phyloP scores from a whole-genome alignment of 2,329 filamentous ascomycete genomes.

The Myriosclerotinia scirpicola region DNA sequence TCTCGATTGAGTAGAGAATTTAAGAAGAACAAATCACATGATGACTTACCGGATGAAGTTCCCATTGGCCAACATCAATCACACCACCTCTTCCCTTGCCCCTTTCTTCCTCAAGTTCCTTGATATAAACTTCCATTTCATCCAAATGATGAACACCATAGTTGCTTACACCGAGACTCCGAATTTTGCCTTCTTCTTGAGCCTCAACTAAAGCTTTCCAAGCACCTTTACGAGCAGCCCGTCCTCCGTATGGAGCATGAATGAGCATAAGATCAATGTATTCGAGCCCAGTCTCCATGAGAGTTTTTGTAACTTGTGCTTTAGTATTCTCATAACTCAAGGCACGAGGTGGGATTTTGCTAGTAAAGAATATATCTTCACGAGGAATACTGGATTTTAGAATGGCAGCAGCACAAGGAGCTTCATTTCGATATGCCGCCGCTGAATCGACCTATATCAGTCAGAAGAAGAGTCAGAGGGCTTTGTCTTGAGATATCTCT shows the following conservation, averaged over 20 bases:
- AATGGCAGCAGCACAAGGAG: conserved; percentile 54
- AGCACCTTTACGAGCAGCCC: conserved; percentile 55
- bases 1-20: too few species aligned
- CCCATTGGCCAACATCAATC: conserved; percentile 82
- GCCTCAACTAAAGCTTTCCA: conserved; percentile 65
- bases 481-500: conserved; percentile 21
- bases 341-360: conserved; percentile 53
- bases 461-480: conserved; percentile 6
- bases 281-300: conserved; percentile 56
- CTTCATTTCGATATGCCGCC: conserved; percentile 58
- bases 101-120: conserved; percentile 59
- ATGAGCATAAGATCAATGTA: conserved; percentile 69
- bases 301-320: conserved; percentile 60
- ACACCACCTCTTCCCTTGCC: conserved; percentile 66
- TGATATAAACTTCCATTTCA: conserved; percentile 59
- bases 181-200: conserved; percentile 60
- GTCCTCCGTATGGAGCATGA: conserved; percentile 60
- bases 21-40: background rate
- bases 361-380: conserved; percentile 61
- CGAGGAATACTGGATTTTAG: conserved; percentile 52
- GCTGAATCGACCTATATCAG: conserved; percentile 55
- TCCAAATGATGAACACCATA: conserved; percentile 63
- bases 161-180: conserved; percentile 64
- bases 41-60: conserved; percentile 66
- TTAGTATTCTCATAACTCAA: conserved; percentile 65